These are phyloP conservation scores for Populus tremula DNA, from an alignment of 345 rosid genomes.

Conservation along the genomic window DNA sequence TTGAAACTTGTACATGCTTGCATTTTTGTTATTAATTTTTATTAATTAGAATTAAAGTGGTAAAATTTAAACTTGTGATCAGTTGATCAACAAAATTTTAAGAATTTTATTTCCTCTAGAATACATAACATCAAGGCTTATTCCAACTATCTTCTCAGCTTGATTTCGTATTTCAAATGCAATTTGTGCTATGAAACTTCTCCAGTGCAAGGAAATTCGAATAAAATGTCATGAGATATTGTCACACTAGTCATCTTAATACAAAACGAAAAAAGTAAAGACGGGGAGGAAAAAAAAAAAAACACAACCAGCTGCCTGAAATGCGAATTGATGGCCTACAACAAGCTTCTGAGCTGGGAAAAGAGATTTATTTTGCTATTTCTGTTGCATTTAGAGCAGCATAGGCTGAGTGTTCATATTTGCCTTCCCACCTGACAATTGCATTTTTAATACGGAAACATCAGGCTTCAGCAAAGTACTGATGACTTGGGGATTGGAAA, in stretches of 20 bases:
- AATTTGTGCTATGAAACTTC: too few species aligned
- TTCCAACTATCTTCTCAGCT: too few species aligned
- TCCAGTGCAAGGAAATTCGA: too few species aligned
- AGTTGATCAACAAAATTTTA: too few species aligned
- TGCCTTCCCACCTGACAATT: constrained; percentile 69
- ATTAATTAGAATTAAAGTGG: too few species aligned
- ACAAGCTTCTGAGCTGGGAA: neutral
- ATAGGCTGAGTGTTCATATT: constrained; percentile 55
- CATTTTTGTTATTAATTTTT: too few species aligned
- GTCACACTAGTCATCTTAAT: neutral
- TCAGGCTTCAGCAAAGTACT: neutral
- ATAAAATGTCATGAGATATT: neutral
- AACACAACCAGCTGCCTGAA: neutral
- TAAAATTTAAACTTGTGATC: accelerated
- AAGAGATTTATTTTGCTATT: neutral
- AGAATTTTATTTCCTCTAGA: too few species aligned
- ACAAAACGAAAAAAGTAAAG: too few species aligned
- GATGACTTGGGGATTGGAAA: neutral
- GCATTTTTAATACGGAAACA: neutral
- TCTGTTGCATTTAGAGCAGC: constrained; percentile 25
- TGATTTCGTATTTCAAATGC: too few species aligned
- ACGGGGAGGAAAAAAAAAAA: too few species aligned
- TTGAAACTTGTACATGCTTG: accelerated
- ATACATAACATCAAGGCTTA: too few species aligned
- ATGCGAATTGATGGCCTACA: neutral